phyloP scores from a whole-genome alignment of 257 asterid species.

The Catharanthus roseus region DNA sequence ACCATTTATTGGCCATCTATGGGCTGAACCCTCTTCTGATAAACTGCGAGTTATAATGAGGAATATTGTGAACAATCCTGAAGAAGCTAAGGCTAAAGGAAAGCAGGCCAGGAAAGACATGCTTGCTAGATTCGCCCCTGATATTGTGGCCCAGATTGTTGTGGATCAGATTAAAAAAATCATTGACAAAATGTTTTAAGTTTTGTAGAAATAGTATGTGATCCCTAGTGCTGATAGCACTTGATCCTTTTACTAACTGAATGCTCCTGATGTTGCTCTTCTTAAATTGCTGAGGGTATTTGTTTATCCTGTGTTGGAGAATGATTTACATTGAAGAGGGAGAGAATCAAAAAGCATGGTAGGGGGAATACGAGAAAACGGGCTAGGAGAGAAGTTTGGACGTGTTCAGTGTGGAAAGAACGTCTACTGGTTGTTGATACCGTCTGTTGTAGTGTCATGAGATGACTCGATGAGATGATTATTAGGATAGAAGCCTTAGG shows the following conservation, averaged over 20 bases:
- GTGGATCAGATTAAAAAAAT: constrained; percentile 37
- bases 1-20: constrained; percentile 71
- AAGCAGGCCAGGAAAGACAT: constrained; percentile 61
- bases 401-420: neutral
- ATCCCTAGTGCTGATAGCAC: neutral
- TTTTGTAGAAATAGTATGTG: neutral
- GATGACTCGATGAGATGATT: neutral
- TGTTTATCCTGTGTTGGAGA: no score
- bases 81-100: constrained; percentile 59
- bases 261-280: neutral
- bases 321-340: no score
- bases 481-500: neutral
- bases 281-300: neutral
- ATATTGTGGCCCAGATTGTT: constrained; percentile 52
- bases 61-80: constrained; percentile 32
- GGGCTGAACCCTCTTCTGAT: constrained; percentile 82
- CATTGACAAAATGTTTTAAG: constrained; percentile 16
- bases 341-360: no score
- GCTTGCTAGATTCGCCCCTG: constrained; percentile 54
- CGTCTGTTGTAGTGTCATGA: neutral
- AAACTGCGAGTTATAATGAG: constrained; percentile 59
- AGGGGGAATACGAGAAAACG: no score
- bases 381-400: neutral
- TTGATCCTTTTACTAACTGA: neutral
- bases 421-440: neutral